These are phyloP conservation scores for Coniochaeta pulveracea DNA, from an alignment of 2,329 filamentous ascomycete species.

Conservation along the genomic window DNA sequence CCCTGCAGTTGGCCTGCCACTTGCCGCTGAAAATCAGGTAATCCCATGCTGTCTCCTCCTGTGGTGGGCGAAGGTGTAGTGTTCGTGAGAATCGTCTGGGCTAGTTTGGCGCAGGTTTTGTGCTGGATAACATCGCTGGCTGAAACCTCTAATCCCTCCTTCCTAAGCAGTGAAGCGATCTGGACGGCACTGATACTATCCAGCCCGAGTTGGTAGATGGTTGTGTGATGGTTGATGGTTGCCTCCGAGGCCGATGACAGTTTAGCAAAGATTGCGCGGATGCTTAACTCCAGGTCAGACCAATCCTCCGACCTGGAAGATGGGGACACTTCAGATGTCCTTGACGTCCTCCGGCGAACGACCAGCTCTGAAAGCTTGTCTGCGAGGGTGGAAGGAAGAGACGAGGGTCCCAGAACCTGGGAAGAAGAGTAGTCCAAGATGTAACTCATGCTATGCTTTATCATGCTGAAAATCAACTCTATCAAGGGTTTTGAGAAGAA, in stretches of 20 bases:
- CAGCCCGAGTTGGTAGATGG: slow-evolving; percentile 78
- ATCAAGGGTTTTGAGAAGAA: slow-evolving; percentile 5
- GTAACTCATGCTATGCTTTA: slow-evolving; percentile 5
- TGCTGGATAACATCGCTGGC: slow-evolving; percentile 66
- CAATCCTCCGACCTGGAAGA: slow-evolving; percentile 22
- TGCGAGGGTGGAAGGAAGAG: slow-evolving; percentile 5
- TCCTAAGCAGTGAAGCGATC: slow-evolving; percentile 57
- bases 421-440: slow-evolving; percentile 7
- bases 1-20: slow-evolving; percentile 17
- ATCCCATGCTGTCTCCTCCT: too few relatives aligned
- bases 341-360: neutral
- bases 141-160: slow-evolving; percentile 43
- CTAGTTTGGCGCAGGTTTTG: slow-evolving; percentile 31
- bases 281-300: slow-evolving; percentile 35
- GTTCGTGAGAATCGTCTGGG: slow-evolving; percentile 9
- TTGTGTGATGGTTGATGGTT: slow-evolving; percentile 48
- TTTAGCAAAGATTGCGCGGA: slow-evolving; percentile 45
- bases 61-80: slow-evolving; percentile 21
- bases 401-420: neutral
- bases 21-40: slow-evolving; percentile 24
- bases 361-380: slow-evolving; percentile 4
- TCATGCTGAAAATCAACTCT: slow-evolving; percentile 6
- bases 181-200: slow-evolving; percentile 86
- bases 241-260: slow-evolving; percentile 41
- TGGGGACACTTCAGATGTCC: neutral